Percentiles rank a stretch among this genome's conserved stretches.
Conservation (phyloP, 208 protist genomes). For the Angomonas ambiguus region DNA sequence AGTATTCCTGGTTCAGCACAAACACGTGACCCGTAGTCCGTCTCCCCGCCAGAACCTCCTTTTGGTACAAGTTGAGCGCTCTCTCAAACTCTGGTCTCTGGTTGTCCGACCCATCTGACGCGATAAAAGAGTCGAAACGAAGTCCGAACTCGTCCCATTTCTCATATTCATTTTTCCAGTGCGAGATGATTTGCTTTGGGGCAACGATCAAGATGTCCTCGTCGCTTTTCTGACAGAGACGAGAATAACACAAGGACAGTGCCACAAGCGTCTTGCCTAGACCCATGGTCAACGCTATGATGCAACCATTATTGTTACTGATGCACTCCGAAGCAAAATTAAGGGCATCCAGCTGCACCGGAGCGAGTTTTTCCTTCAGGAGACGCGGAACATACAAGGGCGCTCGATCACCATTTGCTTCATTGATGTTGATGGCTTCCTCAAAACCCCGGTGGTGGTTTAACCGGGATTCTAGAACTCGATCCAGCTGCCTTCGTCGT, state of each 20-base stretch:
- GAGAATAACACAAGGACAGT: constrained; percentile 68
- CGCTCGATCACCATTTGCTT: constrained; percentile 31
- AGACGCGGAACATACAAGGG: constrained; percentile 54
- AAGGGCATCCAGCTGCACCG: constrained; percentile 70
- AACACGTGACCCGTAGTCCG: constrained; percentile 54
- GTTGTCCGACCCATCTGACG: constrained; percentile 35
- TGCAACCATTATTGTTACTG: constrained; percentile 59
- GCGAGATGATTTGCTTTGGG: constrained; percentile 73
- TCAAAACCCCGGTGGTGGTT: background rate
- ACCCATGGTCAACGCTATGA: constrained; percentile 88
- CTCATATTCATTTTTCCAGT: constrained; percentile 65
- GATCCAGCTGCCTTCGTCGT: constrained; percentile 54
- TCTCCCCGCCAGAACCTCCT: constrained; percentile 26
- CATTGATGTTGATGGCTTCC: constrained; percentile 69
- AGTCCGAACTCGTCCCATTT: constrained; percentile 78
- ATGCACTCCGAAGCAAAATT: constrained; percentile 61
- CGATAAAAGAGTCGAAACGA: constrained; percentile 53
- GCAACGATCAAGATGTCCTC: constrained; percentile 74
- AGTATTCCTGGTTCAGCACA: constrained; percentile 73
- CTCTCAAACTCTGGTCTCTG: constrained; percentile 32
- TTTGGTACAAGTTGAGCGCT: constrained; percentile 42
- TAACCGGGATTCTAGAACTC: constrained; percentile 27
- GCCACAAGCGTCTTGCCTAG: constrained; percentile 88
- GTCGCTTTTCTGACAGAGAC: constrained; percentile 32
- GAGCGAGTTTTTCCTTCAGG: constrained; percentile 41